A percentile compares a stretch with the other conserved stretches of the same genome.
Conservation (phyloP, 2,329 filamentous ascomycete genomes). For the Aureobasidium sp. region DNA sequence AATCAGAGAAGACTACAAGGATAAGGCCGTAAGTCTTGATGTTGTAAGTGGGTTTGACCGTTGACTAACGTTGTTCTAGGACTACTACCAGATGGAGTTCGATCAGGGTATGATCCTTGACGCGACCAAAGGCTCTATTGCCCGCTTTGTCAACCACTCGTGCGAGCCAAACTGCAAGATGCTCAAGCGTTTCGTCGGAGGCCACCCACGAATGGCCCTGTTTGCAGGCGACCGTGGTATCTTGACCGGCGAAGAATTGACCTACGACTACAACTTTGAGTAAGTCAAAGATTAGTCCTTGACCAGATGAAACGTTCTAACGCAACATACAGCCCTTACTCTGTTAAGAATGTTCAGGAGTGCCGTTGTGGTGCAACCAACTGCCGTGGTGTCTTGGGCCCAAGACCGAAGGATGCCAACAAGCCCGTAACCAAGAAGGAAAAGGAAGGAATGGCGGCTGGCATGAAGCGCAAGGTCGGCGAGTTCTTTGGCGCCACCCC, state of each 20-base stretch:
- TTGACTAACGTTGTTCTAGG: conserved; percentile 45
- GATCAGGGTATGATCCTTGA: conserved; percentile 99
- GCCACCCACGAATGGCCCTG: conserved; percentile 90
- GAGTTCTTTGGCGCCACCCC: conserved; percentile 1
- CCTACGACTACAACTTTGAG: conserved; percentile 82
- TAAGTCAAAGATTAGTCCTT: conserved; percentile 38
- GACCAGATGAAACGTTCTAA: neutral
- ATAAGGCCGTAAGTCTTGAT: conserved; percentile 66
- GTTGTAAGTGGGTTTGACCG: neutral
- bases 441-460: conserved; percentile 15
- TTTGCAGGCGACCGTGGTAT: conserved; percentile 88
- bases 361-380: conserved; percentile 54
- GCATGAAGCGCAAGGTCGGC: conserved; percentile 16
- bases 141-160: conserved; percentile 96
- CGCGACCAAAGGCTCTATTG: conserved; percentile 89
- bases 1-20: conserved; percentile 89
- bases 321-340: conserved; percentile 42
- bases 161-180: conserved; percentile 91
- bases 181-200: conserved; percentile 95
- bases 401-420: conserved; percentile 44
- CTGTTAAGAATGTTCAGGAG: conserved; percentile 54
- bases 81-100: conserved; percentile 97
- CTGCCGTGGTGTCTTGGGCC: conserved; percentile 55
- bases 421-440: conserved; percentile 22
- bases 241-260: conserved; percentile 91